Conservation (phyloP, 2,329 filamentous ascomycete species). For the Sporothrix phasma region DNA sequence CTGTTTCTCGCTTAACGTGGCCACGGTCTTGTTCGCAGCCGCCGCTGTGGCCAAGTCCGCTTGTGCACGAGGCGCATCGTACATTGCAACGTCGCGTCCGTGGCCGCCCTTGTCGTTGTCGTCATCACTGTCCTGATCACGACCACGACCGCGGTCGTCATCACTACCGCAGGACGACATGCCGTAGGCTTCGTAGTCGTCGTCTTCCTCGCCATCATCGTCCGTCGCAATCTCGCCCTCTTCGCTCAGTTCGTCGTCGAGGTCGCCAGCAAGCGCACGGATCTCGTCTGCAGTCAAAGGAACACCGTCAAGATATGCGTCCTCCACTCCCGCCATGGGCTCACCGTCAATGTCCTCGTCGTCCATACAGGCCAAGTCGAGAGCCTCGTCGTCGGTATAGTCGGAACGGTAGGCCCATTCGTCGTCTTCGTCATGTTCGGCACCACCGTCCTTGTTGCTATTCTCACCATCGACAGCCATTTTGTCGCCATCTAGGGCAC, state of each 20-base stretch:
- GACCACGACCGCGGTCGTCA: neutral
- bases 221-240: slow-evolving; percentile 19
- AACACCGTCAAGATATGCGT: slow-evolving; percentile 24
- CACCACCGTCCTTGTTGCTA: neutral
- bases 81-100: slow-evolving; percentile 1
- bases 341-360: slow-evolving; percentile 36
- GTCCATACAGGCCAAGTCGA: slow-evolving; percentile 38
- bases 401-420: slow-evolving; percentile 18
- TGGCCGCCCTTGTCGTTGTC: neutral
- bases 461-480: neutral
- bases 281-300: slow-evolving; percentile 29
- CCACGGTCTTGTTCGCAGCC: too few relatives aligned
- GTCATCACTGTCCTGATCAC: neutral
- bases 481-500: neutral
- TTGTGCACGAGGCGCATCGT: neutral
- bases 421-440: slow-evolving; percentile 18
- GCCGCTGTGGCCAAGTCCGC: neutral
- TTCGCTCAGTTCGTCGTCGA: slow-evolving; percentile 17
- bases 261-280: slow-evolving; percentile 7
- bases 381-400: slow-evolving; percentile 30
- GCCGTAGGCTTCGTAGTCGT: slow-evolving; percentile 11
- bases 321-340: slow-evolving; percentile 26
- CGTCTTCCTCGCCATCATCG: neutral
- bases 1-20: neutral
- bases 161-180: slow-evolving; percentile 6